Evolutionary conservation across 1,284 basidiomycete genomes (phyloP).

Genomic region (Sanghuangporus baumii): DNA sequence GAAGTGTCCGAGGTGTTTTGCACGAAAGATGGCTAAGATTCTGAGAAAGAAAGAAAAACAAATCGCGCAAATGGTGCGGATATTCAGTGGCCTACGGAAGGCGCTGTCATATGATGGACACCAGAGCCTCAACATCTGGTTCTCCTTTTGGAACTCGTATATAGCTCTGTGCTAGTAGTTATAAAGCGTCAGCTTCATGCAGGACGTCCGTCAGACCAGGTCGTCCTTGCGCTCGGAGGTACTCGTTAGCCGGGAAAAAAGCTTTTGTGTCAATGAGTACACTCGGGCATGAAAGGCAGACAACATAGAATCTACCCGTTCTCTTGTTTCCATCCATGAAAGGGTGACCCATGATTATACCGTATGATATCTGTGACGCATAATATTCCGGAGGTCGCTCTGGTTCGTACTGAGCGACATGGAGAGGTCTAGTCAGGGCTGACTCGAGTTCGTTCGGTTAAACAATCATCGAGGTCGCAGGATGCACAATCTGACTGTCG

Average conservation of each 20-base stretch:
- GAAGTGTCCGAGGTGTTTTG: no score
- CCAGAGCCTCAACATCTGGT: neutral
- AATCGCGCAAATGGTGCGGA: no score
- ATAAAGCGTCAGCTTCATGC: conserved; percentile 6
- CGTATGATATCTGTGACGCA: conserved; percentile 25
- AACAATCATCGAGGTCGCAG: conserved; percentile 26
- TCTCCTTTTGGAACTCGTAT: conserved; percentile 7
- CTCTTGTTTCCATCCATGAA: conserved; percentile 28
- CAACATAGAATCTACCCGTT: conserved; percentile 20
- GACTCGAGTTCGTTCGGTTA: conserved; percentile 34
- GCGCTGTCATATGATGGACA: neutral
- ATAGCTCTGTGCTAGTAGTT: neutral
- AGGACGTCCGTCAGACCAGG: conserved; percentile 17
- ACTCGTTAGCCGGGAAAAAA: conserved; percentile 24
- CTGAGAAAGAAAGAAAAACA: no score
- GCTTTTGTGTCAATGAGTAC: conserved; percentile 12
- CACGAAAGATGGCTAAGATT: no score
- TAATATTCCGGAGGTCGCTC: conserved; percentile 23
- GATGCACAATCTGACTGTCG: conserved; percentile 32
- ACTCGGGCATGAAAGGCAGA: neutral
- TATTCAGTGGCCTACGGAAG: neutral
- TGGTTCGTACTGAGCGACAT: conserved; percentile 29
- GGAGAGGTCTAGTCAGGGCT: conserved; percentile 29
- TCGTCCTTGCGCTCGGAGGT: conserved; percentile 21
- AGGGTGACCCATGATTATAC: conserved; percentile 27